These are phyloP conservation scores for Ceriops decandra DNA, from an alignment of 345 rosid genomes.

Conservation along the genomic window DNA sequence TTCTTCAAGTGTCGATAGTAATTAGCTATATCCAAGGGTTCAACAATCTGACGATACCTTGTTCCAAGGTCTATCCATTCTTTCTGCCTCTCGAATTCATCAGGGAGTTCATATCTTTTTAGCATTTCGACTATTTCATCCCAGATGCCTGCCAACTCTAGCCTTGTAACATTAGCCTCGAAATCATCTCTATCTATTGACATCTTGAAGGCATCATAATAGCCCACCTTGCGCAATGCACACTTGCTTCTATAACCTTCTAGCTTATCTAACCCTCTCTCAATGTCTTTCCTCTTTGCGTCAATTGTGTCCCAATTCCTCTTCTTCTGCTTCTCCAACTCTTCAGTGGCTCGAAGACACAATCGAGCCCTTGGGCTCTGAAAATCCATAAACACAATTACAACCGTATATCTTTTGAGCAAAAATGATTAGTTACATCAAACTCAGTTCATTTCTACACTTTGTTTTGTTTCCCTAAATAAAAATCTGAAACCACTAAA, in stretches of 20 bases:
- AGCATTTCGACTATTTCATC: slow-evolving; percentile 69
- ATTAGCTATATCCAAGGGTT: slow-evolving; percentile 77
- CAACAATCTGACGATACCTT: slow-evolving; percentile 46
- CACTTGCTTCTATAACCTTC: slow-evolving; percentile 38
- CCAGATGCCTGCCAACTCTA: slow-evolving; percentile 62
- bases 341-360: slow-evolving; percentile 55
- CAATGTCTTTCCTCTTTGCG: slow-evolving; percentile 24
- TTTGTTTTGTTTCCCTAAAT: background rate
- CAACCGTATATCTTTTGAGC: background rate
- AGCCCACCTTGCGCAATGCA: slow-evolving; percentile 34
- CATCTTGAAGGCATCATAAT: slow-evolving; percentile 59
- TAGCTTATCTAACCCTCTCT: slow-evolving; percentile 10
- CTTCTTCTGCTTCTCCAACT: slow-evolving; percentile 46
- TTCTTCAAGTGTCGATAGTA: slow-evolving; percentile 74
- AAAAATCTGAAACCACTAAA: background rate
- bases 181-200: slow-evolving; percentile 44
- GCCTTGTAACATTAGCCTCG: slow-evolving; percentile 61
- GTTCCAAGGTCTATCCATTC: slow-evolving; percentile 49
- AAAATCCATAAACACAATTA: background rate
- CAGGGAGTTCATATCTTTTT: slow-evolving; percentile 60
- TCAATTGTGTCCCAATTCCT: slow-evolving; percentile 29
- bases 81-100: slow-evolving; percentile 39
- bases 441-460: too few relatives aligned
- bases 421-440: too few relatives aligned
- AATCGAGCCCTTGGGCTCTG: slow-evolving; percentile 59